Percentiles rank a stretch among this genome's conserved stretches.
These are phyloP conservation scores for Trapa incisa DNA, from an alignment of 345 rosid species.

Conservation along the genomic window DNA sequence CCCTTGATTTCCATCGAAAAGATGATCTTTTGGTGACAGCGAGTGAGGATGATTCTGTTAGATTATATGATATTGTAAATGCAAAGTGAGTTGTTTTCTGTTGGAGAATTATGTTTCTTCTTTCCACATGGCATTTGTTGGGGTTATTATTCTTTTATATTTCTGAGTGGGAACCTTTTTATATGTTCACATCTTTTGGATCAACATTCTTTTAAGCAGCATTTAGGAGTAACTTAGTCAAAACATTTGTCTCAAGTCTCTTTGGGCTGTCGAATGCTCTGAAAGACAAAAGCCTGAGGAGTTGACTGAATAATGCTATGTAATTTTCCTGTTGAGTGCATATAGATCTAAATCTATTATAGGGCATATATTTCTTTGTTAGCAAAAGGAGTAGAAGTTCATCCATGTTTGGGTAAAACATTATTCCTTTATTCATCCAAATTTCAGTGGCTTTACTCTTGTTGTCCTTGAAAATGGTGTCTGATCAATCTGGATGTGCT, in stretches of 20 bases:
- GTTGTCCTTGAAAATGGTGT: not conserved
- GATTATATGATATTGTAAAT: conserved; percentile 76
- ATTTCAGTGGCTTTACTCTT: not conserved
- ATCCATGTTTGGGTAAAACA: not conserved
- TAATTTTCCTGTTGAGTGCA: not conserved
- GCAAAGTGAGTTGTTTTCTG: conserved; percentile 56
- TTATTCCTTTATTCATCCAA: not conserved
- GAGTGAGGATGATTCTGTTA: conserved; percentile 89
- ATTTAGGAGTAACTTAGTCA: not conserved
- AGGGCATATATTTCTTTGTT: not conserved
- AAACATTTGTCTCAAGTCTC: not conserved
- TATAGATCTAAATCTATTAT: not conserved
- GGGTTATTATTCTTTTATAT: not conserved
- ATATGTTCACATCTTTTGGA: not conserved
- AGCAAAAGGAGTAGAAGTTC: not conserved
- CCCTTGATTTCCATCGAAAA: conserved; percentile 81
- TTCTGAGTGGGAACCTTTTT: not conserved
- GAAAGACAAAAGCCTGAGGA: not conserved
- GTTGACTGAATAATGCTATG: not conserved
- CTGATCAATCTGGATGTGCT: not conserved
- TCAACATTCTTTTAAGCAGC: not conserved
- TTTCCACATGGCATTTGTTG: too few relatives aligned
- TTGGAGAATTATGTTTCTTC: not conserved
- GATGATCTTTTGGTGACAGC: conserved; percentile 85
- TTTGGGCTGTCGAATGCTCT: not conserved